These are phyloP conservation scores for Zymoseptoria ardabiliae DNA, from an alignment of 2,329 filamentous ascomycete genomes.

Conservation along the genomic window DNA sequence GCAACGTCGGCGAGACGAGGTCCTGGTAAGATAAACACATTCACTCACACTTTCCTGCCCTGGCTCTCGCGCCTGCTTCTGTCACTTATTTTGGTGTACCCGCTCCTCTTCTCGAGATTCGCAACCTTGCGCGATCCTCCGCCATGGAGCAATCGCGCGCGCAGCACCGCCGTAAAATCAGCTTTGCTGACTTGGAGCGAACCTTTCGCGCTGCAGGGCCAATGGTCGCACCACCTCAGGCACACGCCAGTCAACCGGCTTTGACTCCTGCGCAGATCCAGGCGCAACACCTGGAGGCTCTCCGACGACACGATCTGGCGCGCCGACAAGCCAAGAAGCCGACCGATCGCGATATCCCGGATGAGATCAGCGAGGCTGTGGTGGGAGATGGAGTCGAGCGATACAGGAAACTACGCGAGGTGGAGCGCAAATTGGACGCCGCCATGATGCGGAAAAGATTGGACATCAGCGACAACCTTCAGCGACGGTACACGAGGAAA, in stretches of 20 bases:
- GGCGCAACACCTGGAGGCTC: slow-evolving; percentile 38
- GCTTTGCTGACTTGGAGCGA: slow-evolving; percentile 40
- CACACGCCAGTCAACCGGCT: slow-evolving; percentile 30
- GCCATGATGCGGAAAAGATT: slow-evolving; percentile 90
- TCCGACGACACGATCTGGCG: slow-evolving; percentile 45
- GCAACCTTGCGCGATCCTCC: neutral
- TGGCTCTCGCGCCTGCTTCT: neutral
- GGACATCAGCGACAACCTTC: slow-evolving; percentile 77
- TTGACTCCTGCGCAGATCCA: slow-evolving; percentile 45
- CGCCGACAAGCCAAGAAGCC: slow-evolving; percentile 82
- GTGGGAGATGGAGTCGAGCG: slow-evolving; percentile 74
- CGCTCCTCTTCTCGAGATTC: neutral
- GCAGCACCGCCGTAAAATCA: slow-evolving; percentile 36
- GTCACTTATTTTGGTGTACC: neutral
- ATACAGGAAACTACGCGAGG: slow-evolving; percentile 76
- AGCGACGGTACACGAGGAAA: slow-evolving; percentile 44
- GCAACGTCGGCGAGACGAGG: slow-evolving; percentile 34
- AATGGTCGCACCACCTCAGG: slow-evolving; percentile 29
- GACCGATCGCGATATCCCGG: slow-evolving; percentile 89
- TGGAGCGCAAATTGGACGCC: slow-evolving; percentile 83
- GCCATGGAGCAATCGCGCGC: slow-evolving; percentile 18
- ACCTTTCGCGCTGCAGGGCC: slow-evolving; percentile 40
- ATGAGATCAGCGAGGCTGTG: slow-evolving; percentile 69
- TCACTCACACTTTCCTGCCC: slow-evolving; percentile 1
- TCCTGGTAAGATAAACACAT: slow-evolving; percentile 32